Base-by-base conservation (phyloP, 1,139 yeast genomes). In the Lodderomyces beijingensis region DNA sequence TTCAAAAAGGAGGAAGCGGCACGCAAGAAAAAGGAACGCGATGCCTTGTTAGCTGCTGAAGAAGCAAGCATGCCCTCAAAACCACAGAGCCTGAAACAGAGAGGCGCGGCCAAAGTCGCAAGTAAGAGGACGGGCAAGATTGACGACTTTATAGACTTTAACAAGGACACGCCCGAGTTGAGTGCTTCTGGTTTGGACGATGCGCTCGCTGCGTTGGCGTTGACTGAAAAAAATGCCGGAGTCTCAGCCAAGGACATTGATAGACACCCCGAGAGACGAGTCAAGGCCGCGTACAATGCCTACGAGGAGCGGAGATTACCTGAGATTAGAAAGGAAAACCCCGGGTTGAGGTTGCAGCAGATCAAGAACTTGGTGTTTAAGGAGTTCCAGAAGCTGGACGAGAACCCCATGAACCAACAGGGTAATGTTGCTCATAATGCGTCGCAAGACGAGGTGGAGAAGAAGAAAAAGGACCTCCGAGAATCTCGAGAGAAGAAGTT, bases 221-320 rank as follows among this genome's bases (percentile, higher is more conserved):
- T 85, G 53, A 74, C 83, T 16, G 60, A 67, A 30, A 70, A 63
- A 37, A 74, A 68, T 32, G 77, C 72, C 27, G 82, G 78, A 32
- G 71, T 77, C 27, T 57, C 61, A 26, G 64, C 69, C 42, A 82
- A 78, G 50, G 86, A 79, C 37, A 65, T 85, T 36, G 95, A 85
- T 44, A 79, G 87, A 55, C 95, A 85, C 47, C 95, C 95, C 7
- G 95, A 85, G 62, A 74, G 94, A 58, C 74, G 95, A 53, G 84
- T 80, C 57, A 86, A 85, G 64, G 88, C 93, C 12, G 95, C 95
- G 0, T 68, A 68, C 41, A 70, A 75, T 9, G 88, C 85, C 0
- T 85, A 59, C 48, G 88, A 85, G 50, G 91, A 80, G 42, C 64
- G 68, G 38, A 72, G 93, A 49, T 55, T 82, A 32, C 93, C 94